phyloP scores from a whole-genome alignment of 108 stramenopile genomes.

The Skeletonema tropicum region DNA sequence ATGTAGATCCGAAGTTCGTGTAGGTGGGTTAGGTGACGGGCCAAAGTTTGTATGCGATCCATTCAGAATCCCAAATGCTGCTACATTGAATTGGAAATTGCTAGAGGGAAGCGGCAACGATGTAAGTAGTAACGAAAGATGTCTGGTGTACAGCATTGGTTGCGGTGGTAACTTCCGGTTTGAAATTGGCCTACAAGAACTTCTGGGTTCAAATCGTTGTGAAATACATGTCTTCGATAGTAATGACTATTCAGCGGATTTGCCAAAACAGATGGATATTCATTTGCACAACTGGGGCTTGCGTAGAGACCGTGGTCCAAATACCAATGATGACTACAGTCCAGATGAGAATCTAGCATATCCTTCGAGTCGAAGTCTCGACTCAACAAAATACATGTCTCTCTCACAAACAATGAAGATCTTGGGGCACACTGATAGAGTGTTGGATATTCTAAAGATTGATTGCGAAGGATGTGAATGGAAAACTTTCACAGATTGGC shows the following conservation, averaged over 20 bases:
- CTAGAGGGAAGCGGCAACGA: background rate
- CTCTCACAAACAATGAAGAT: background rate
- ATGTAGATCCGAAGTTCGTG: conserved; percentile 32
- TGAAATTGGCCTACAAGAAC: conserved; percentile 30
- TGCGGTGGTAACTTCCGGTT: conserved; percentile 53
- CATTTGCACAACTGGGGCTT: conserved; percentile 9
- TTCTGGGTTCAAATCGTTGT: conserved; percentile 26
- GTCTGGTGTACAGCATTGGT: conserved; percentile 52
- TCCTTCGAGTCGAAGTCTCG: background rate
- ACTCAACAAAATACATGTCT: background rate
- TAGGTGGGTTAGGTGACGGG: conserved; percentile 27
- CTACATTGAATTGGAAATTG: background rate
- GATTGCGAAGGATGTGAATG: conserved; percentile 16
- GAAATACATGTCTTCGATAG: conserved; percentile 42
- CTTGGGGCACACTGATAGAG: conserved; percentile 6
- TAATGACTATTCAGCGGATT: background rate
- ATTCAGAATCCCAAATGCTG: conserved; percentile 21
- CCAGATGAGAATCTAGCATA: background rate
- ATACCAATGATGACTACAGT: background rate
- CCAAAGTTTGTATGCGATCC: conserved; percentile 64
- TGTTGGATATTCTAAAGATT: conserved; percentile 38
- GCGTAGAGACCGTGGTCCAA: background rate
- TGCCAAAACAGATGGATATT: conserved; percentile 3
- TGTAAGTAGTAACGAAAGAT: conserved; percentile 19
- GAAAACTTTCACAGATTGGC: background rate